Base-by-base conservation (phyloP, 2,329 filamentous ascomycete genomes). In the Diaporthe destruens region DNA sequence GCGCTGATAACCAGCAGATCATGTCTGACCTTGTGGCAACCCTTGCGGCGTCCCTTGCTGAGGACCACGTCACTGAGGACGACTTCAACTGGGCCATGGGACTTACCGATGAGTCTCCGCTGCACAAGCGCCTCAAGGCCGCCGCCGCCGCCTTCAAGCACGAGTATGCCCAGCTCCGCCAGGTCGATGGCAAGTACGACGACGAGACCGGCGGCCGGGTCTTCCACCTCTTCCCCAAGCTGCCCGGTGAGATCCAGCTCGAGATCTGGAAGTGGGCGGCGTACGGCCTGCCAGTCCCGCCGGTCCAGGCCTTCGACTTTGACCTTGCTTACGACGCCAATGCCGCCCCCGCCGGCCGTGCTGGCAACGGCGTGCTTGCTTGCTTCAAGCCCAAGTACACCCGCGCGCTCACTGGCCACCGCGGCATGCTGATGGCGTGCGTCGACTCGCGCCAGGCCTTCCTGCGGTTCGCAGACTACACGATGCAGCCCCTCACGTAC, bases 191-290 rank as follows among this genome's bases (percentile, higher is more conserved):
- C 9, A 9, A 32, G 8, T 29, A 47, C 57, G 39, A 42, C 4
- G 39, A 42, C 3, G 16, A 42, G 12, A 42, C 14, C n/a, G 12
- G n/a, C 57, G 20, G 11, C 34, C 16, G 18, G 6, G 39, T n/a
- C 18, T 63, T 63, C 39, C 57, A 63, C 20, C 9, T 47, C 1
- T 63, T 63, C 34, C 25, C 57, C 18, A 34, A 32, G 18, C 25
- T 63, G 25, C 57, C 57, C 20, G 69, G 32, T 4, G 69, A 49
- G 44, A 18, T 71, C 9, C 32, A 66, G 49, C 44, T 34, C 2
- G 4, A 12, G n/a, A 25, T 71, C 16, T 53, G 44, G 34, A 65
- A 54, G 32, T 5, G 32, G 9, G 69, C 51, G 25, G 56, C 29
- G 57, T 25, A 55, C 18, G n/a, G 32, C 34, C 56, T 53, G 7